Conservation (phyloP, 179 eudicot species). For the Beta lomatogona region DNA sequence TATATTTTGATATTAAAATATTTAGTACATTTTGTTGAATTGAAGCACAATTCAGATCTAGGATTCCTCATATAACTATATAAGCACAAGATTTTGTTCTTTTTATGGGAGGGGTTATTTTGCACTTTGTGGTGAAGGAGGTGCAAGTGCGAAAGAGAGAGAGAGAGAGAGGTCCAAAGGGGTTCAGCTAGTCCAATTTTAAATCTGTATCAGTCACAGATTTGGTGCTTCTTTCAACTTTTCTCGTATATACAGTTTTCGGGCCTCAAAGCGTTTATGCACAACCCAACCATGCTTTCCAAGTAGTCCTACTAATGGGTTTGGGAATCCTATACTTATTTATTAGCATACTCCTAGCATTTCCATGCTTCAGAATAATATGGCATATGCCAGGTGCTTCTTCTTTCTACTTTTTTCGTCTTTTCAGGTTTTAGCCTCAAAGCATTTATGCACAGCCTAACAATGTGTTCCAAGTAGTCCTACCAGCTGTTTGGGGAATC, state of each 20-base stretch:
- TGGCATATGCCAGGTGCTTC: not conserved
- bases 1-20: no score
- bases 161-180: no score
- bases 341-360: not conserved
- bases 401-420: no score
- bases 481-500: not conserved
- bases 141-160: no score
- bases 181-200: not conserved
- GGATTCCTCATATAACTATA: no score
- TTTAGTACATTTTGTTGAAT: no score
- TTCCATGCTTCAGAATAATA: not conserved
- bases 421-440: not conserved
- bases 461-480: not conserved
- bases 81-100: no score
- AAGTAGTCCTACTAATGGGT: not conserved
- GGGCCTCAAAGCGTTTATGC: not conserved
- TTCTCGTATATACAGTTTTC: not conserved
- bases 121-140: no score
- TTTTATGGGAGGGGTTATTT: no score
- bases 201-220: not conserved
- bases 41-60: no score
- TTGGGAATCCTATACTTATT: not conserved
- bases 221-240: not conserved
- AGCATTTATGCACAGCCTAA: not conserved
- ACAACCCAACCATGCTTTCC: not conserved